Evolutionary conservation across 2,329 filamentous ascomycete species (phyloP).

Genomic region (Cladobotryum protrusum): DNA sequence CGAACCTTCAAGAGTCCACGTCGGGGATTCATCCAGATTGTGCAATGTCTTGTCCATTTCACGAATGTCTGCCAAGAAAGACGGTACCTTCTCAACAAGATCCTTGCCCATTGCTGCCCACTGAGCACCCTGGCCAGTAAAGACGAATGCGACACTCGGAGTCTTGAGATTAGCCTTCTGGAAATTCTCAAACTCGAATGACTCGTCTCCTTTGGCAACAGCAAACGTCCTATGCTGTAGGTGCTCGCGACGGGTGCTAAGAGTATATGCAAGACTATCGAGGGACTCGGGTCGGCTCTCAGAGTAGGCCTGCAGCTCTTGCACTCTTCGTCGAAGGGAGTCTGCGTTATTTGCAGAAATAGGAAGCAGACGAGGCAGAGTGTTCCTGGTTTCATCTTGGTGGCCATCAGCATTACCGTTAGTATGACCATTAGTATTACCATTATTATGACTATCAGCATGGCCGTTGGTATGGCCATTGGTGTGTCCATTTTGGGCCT

Average conservation of each 20-base stretch:
- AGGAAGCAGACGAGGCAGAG: not conserved
- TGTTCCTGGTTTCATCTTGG: too few relatives aligned
- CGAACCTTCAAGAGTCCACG: conserved; percentile 5
- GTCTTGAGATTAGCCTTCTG: not conserved
- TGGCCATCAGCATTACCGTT: too few relatives aligned
- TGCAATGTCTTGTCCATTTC: not conserved
- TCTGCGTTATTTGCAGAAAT: not conserved
- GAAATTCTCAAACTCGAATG: too few relatives aligned
- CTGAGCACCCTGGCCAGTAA: conserved; percentile 31
- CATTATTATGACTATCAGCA: not conserved
- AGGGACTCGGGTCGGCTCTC: not conserved
- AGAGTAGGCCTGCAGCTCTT: not conserved
- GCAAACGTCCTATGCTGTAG: too few relatives aligned
- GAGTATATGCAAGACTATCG: not conserved
- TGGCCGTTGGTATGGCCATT: not conserved
- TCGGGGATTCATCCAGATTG: not conserved
- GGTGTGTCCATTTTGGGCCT: not conserved
- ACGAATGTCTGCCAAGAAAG: not conserved
- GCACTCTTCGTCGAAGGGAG: not conserved
- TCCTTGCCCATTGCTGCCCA: conserved; percentile 27
- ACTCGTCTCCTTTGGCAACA: too few relatives aligned
- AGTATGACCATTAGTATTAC: not conserved
- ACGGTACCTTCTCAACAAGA: not conserved
- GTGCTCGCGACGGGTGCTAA: too few relatives aligned
- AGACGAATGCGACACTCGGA: conserved; percentile 13